Evolutionary conservation across 2,329 filamentous ascomycete species (phyloP), one percentile per base, ranked within the genome.

Genomic region (Thelonectria rubi): DNA sequence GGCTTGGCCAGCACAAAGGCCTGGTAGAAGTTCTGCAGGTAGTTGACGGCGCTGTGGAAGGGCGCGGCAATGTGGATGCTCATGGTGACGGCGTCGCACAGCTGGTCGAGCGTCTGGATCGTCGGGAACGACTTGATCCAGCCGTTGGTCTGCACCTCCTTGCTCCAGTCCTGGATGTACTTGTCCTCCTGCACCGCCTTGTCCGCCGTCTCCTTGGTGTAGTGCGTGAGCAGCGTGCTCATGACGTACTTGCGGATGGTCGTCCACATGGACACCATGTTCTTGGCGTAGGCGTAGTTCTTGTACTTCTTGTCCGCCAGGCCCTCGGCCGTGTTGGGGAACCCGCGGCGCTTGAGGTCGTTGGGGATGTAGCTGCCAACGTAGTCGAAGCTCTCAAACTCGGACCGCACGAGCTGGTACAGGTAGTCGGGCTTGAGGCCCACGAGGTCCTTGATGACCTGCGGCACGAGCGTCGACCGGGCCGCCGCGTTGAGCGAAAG

Each of bases 61-160:
- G 82, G 80, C 2, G 80, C 75, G 6, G 82, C 82, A 49, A 82
- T 80, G 70, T 84, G 81, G 60, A 84, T 83, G 71, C 80, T 81
- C 82, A 84, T 84, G 20, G 80, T 82, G 24, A 82, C 70, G 4
- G 77, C 80, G 65, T 84, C 79, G 40, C 76, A 70, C 0, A 84
- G 74, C 18, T 76, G 69, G 12, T 79, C 75, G 12, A 82, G 50
- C 0, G 79, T 80, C 26, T 68, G 72, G 62, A 83, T 77, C 2
- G 64, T 70, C 1, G 81, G 81, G 70, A 83, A 84, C 0, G 72
- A 75, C 39, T 74, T 69, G 65, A 83, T 76, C 48, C 73, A 73
- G 6, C 73, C 81, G 10, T 73, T 73, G 3, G 68, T 74, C 42
- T 76, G 76, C 60, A 82, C 73, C 64, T 83, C 81, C 0, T 65